Conservation (phyloP, 352 stramenopile species). For the Phytophthora fragariaefolia region DNA sequence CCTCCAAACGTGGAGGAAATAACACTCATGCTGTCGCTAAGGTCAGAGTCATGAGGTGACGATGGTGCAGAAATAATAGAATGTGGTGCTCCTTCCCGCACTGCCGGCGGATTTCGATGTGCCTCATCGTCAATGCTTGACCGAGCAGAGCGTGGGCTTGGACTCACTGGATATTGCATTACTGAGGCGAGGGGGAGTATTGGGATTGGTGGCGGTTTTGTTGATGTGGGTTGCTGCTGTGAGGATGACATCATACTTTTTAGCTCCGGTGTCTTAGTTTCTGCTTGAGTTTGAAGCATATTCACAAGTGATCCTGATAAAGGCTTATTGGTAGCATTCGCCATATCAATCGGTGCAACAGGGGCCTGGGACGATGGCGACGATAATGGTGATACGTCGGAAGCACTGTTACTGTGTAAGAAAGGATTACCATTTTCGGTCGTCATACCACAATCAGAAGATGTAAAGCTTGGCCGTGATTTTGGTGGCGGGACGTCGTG, state of each 20-base stretch:
- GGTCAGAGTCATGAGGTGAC: slow-evolving; percentile 30
- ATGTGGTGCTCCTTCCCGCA: slow-evolving; percentile 11
- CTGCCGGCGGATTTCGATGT: slow-evolving; percentile 2
- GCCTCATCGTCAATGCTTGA: slow-evolving; percentile 29
- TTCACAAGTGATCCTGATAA: slow-evolving; percentile 10
- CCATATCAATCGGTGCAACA: slow-evolving; percentile 28
- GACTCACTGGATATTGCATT: slow-evolving; percentile 13
- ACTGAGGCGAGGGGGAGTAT: slow-evolving; percentile 24
- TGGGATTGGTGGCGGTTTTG: slow-evolving; percentile 19
- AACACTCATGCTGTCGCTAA: slow-evolving; percentile 31
- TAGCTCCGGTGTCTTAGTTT: slow-evolving; percentile 7
- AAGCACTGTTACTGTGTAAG: slow-evolving; percentile 9
- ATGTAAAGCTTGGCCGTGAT: slow-evolving; percentile 8
- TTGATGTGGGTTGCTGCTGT: slow-evolving; percentile 4
- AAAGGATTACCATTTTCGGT: slow-evolving; percentile 3
- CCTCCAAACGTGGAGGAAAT: slow-evolving; percentile 31
- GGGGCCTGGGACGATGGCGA: slow-evolving; percentile 20
- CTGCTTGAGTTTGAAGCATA: not conserved
- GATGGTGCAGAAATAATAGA: slow-evolving; percentile 18
- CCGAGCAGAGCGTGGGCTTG: slow-evolving; percentile 26
- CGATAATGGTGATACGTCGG: slow-evolving; percentile 21
- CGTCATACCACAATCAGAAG: slow-evolving; percentile 1
- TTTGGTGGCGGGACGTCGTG: slow-evolving; percentile 7
- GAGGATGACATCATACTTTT: slow-evolving; percentile 7
- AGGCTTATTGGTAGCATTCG: slow-evolving; percentile 19